A percentile compares a stretch with the other conserved stretches of the same genome.
Conservation (phyloP, 2,329 filamentous ascomycete species). For the Diaporthe ilicicola region DNA sequence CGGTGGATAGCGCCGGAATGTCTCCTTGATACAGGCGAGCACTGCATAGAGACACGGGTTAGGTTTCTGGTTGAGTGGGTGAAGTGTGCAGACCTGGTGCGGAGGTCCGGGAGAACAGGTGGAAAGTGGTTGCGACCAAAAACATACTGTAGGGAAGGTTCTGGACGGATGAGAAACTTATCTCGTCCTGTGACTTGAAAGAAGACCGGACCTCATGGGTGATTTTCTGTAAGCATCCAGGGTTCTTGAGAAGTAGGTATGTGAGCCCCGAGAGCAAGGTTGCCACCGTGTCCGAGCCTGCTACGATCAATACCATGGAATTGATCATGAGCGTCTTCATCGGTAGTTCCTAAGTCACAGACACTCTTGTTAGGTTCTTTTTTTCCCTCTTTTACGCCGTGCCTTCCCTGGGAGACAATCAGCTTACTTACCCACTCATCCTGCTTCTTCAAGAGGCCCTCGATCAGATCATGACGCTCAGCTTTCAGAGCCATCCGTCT, state of each 20-base stretch:
- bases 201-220: constrained; percentile 47
- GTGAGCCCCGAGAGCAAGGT: constrained; percentile 41
- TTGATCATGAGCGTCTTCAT: constrained; percentile 27
- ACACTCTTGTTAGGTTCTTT: background rate
- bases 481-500: constrained; percentile 34
- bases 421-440: constrained; percentile 30
- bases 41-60: constrained; percentile 32
- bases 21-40: constrained; percentile 46
- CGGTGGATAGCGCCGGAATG: constrained; percentile 46
- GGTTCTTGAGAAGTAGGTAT: constrained; percentile 44
- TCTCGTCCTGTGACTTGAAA: constrained; percentile 47
- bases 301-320: constrained; percentile 38
- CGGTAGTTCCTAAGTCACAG: constrained; percentile 29
- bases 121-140: constrained; percentile 34
- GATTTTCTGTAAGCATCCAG: constrained; percentile 42
- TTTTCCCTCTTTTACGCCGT: too few relatives aligned
- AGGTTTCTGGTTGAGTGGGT: background rate
- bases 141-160: constrained; percentile 49
- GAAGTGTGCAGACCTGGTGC: too few relatives aligned
- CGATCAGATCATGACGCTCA: constrained; percentile 39
- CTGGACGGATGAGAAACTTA: constrained; percentile 43
- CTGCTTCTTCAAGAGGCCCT: constrained; percentile 37
- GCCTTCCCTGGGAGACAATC: background rate
- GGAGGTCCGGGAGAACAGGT: too few relatives aligned
- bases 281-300: constrained; percentile 46